Base-by-base conservation (phyloP, 2,329 filamentous ascomycete genomes). In the Diaporthe helianthi region DNA sequence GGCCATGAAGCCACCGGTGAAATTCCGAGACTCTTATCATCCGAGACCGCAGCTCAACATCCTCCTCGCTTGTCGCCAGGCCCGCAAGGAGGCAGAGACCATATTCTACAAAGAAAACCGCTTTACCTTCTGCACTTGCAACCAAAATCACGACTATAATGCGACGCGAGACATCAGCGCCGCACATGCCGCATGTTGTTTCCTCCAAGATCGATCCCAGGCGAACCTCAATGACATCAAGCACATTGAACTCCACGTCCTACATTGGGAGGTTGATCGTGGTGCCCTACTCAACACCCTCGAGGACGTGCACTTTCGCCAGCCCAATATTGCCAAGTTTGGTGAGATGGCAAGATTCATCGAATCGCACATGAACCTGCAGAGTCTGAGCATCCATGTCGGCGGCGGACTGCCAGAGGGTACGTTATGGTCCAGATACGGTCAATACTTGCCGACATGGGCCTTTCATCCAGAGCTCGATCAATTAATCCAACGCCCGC, bases 91-190 rank as follows among this genome's bases (percentile, higher is more conserved):
- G n/a, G 31, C 52, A 3, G 52, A 55, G 10, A 10, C 29, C 31
- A 38, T 55, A 3, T 55, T 55, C 5, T 55, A 55, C 31, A n/a
- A 17, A 7, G 31, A 55, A 8, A 55, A 55, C n/a, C 38, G 52
- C 13, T 55, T 55, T 12, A 9, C 13, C 52, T 55, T 55, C n/a
- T 55, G 52, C 31, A 55, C 52, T 4, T 55, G 52, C 52, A 55
- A 36, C 52, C 52, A 36, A n/a, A 13, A 12, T 4, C 31, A 36
- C 52, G 52, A 36, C n/a, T 55, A 55, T n/a, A 36, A 36, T n/a
- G n/a, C 31, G 31, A n/a, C n/a, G 31, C n/a, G 49, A 8, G 49
- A 52, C 26, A 52, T 55, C 52, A 36, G 10, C 4, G 52, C 52
- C 3, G 52, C 52, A 4, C 52, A 55, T 38, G 52, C 52, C 12